Evolutionary conservation across 805 yeast genomes (phyloP).

Genomic region (Lachancea lanzarotensis): DNA sequence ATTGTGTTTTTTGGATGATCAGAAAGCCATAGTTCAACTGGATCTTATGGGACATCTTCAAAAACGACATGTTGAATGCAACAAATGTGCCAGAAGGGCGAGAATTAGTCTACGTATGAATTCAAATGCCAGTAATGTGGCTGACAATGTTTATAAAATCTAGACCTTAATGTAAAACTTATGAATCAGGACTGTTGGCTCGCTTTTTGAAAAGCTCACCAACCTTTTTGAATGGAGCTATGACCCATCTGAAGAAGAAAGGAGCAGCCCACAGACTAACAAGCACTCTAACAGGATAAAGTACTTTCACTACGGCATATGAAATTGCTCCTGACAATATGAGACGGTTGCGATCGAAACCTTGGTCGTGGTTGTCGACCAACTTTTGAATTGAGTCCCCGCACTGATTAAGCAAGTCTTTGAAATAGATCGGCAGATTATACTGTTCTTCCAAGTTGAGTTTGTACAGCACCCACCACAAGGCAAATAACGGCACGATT

Average conservation of each 20-base stretch:
- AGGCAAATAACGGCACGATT: constrained; percentile 56
- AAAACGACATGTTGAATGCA: neutral
- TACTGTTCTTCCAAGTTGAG: constrained; percentile 34
- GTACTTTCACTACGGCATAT: constrained; percentile 56
- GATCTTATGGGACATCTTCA: neutral
- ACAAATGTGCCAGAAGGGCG: neutral
- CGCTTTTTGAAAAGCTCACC: neutral
- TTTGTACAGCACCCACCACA: constrained; percentile 63
- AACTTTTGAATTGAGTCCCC: constrained; percentile 49
- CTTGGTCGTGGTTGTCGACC: constrained; percentile 34
- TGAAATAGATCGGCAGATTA: constrained; percentile 20
- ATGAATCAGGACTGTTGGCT: neutral
- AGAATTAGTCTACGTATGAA: too few species aligned
- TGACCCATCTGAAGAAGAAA: constrained; percentile 21
- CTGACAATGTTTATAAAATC: neutral
- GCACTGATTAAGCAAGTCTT: constrained; percentile 48
- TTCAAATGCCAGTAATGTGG: too few species aligned
- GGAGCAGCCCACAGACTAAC: constrained; percentile 33
- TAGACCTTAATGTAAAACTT: too few species aligned
- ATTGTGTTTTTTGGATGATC: neutral
- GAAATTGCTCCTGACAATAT: constrained; percentile 71
- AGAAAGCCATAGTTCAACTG: neutral
- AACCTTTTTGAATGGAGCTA: constrained; percentile 17
- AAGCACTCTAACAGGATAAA: constrained; percentile 30
- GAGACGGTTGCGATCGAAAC: constrained; percentile 43